phyloP scores from a whole-genome alignment of 2,329 filamentous ascomycete genomes.

The Phoma herbarum region DNA sequence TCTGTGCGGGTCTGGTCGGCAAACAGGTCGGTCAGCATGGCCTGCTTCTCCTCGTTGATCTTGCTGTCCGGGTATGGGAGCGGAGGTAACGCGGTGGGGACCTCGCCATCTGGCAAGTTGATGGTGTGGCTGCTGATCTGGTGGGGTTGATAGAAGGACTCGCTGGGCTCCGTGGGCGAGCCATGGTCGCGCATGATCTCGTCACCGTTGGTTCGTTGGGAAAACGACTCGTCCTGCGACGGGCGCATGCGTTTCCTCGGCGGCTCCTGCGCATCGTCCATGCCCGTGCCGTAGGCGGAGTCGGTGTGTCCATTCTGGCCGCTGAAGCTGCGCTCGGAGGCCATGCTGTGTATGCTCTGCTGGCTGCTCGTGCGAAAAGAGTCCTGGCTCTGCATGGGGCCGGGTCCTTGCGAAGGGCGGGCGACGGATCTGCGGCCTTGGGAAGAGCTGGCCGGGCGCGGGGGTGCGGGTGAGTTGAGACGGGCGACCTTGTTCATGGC shows the following conservation, averaged over 20 bases:
- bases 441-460: constrained; percentile 68
- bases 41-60: constrained; percentile 80
- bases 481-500: constrained; percentile 93
- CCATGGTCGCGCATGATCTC: constrained; percentile 64
- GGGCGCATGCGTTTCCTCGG: constrained; percentile 78
- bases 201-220: constrained; percentile 56
- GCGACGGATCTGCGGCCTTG: constrained; percentile 74
- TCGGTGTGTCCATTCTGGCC: constrained; percentile 63
- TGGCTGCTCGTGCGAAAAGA: constrained; percentile 78
- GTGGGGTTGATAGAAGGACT: constrained; percentile 68
- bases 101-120: constrained; percentile 59
- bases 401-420: constrained; percentile 62
- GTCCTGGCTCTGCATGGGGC: constrained; percentile 69
- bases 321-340: constrained; percentile 77
- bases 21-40: constrained; percentile 77
- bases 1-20: constrained; percentile 70
- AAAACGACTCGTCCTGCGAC: constrained; percentile 51
- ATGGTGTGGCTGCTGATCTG: constrained; percentile 58
- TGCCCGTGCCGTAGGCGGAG: constrained; percentile 70
- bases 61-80: constrained; percentile 67
- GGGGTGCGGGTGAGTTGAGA: constrained; percentile 81
- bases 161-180: constrained; percentile 81
- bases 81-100: constrained; percentile 69
- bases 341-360: constrained; percentile 74
- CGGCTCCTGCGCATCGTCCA: constrained; percentile 71